Base-by-base conservation (phyloP, 2,329 filamentous ascomycete species). In the Cordyceps fumosorosea region DNA sequence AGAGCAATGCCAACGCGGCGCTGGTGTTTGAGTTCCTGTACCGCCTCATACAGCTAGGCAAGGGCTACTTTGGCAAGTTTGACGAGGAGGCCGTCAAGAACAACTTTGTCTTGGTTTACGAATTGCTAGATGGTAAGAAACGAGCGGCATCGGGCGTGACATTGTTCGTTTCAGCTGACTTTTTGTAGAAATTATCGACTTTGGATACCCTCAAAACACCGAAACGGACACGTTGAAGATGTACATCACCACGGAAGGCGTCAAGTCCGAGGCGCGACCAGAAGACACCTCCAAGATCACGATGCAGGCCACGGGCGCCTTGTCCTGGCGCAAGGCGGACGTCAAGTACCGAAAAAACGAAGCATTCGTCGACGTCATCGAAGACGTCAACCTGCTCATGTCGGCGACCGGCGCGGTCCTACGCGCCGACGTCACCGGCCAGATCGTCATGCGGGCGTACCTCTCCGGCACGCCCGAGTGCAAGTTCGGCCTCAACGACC, bases 301-400 rank as follows among this genome's bases (percentile, higher is more conserved):
- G 29, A 97, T 98, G 93, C 95, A 99, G 80, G 96, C 95, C 14
- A 99, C 95, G 0, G 95, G 96, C 47, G 95, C 95, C 5, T 83
- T 97, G 48, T 98, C 95, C 53, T 99, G 96, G 95, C 87, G 96
- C 69, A 90, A 96, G 72, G 90, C 93, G 64, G 93, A 98, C 75
- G 95, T 99, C 77, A 96, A 96, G 74, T 99, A 99, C 79, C 90
- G 95, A 75, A 99, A 99, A 80, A 99, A 99, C 78, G 95, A 99
- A 76, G 95, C 95, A 37, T 99, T 99, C 72, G 95, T 99, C 68
- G 95, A 99, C 76, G 95, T 99, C 20, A 99, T 99, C 71, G 95
- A 99, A 77, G 95, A 99, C 72, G 93, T 99, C 70, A 99, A 99
- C 76, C 84, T 99, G 63, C 88, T 99, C 71, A 97, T 99, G 90